Conservation (phyloP, 1,139 yeast species). For the Hyphopichia burtonii region DNA sequence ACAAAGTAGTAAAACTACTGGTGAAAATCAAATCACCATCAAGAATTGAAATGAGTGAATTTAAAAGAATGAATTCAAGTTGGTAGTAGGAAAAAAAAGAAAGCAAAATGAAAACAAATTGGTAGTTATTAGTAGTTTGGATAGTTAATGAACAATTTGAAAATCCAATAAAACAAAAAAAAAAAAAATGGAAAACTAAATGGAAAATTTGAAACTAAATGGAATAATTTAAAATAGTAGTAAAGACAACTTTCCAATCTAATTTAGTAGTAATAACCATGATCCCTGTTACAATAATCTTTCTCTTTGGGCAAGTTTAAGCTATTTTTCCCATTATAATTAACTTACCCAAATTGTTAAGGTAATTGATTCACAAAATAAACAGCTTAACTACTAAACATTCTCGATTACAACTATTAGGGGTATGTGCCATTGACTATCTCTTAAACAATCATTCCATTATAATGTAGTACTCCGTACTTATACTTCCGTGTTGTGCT, state of each 20-base stretch:
- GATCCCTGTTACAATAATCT: not conserved
- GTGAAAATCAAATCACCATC: not conserved
- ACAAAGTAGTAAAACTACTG: not conserved
- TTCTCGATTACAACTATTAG: not conserved
- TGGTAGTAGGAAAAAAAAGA: slow-evolving; percentile 2
- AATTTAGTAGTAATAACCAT: slow-evolving; percentile 5
- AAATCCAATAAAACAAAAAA: too few species aligned
- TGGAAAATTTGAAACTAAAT: too few species aligned
- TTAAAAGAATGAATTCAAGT: not conserved
- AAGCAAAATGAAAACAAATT: too few species aligned
- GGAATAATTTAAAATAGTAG: slow-evolving; percentile 2
- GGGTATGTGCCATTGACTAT: not conserved
- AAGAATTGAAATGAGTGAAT: not conserved
- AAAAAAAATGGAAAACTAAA: too few species aligned
- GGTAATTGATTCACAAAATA: not conserved
- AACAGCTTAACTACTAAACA: too few species aligned
- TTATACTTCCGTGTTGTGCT: too few species aligned
- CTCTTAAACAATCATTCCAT: not conserved
- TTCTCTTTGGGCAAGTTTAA: not conserved
- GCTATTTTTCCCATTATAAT: not conserved
- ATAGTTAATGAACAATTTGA: too few species aligned
- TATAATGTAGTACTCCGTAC: too few species aligned
- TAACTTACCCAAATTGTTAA: not conserved
- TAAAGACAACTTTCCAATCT: slow-evolving; percentile 1
- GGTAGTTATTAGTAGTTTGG: too few species aligned